Percentiles rank a stretch among this genome's conserved stretches.
Conservation (phyloP, 2,329 filamentous ascomycete species). For the Paramyrothecium sp. region DNA sequence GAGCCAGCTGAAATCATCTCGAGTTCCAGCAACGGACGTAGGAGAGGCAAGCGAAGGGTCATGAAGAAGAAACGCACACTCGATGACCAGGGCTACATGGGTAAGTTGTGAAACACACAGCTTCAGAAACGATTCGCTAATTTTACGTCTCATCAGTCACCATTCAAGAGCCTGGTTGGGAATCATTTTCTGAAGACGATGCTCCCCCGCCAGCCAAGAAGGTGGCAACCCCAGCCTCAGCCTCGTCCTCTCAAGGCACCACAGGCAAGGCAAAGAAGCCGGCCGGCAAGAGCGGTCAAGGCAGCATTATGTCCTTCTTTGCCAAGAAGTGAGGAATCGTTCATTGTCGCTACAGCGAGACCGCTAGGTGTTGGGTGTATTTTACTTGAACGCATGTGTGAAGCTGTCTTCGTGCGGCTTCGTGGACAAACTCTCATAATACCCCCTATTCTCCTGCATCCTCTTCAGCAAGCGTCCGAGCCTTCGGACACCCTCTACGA, state of each 20-base stretch:
- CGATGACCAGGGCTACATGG: conserved; percentile 87
- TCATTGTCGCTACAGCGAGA: too few species aligned
- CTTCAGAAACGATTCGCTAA: conserved; percentile 2
- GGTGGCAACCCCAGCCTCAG: conserved; percentile 48
- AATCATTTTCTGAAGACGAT: conserved; percentile 92
- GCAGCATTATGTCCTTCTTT: conserved; percentile 92
- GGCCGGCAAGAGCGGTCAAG: conserved; percentile 60
- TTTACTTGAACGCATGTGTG: conserved; percentile 23
- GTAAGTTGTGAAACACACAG: conserved; percentile 46
- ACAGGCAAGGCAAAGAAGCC: conserved; percentile 51
- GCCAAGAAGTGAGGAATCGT: conserved; percentile 62
- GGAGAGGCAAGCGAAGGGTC: conserved; percentile 74
- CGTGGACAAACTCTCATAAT: conserved; percentile 18
- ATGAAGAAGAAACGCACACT: conserved; percentile 86
- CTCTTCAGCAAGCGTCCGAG: conserved; percentile 47
- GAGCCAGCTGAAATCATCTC: conserved; percentile 52
- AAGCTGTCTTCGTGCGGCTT: conserved; percentile 12
- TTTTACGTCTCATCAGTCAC: conserved; percentile 62
- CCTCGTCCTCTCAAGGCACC: conserved; percentile 39
- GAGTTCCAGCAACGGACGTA: conserved; percentile 56
- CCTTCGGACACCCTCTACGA: conserved; percentile 67
- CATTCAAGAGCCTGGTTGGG: conserved; percentile 81
- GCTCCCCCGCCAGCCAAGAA: conserved; percentile 49
- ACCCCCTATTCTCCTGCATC: conserved; percentile 24
- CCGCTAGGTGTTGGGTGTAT: neutral